Conservation (phyloP, 2,329 filamentous ascomycete genomes). For the Graphium sp. region DNA sequence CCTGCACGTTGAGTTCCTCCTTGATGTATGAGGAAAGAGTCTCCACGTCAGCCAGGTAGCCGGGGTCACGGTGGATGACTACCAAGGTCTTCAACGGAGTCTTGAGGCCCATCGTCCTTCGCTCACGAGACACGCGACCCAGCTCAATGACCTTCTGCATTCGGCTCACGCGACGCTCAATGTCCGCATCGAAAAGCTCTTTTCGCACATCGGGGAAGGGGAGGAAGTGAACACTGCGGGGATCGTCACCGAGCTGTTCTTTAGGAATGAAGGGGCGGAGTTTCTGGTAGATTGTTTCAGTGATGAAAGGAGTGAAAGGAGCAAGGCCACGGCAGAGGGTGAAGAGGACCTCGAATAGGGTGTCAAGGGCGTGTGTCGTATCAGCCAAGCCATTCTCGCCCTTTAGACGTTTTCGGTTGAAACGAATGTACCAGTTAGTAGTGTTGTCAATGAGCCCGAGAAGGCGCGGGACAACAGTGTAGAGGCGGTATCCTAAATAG, state of each 20-base stretch:
- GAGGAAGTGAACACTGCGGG: conserved; percentile 73
- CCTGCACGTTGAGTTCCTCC: conserved; percentile 72
- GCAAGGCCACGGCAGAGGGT: conserved; percentile 67
- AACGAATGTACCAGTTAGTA: conserved; percentile 86
- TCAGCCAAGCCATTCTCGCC: conserved; percentile 63
- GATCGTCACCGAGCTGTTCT: conserved; percentile 65
- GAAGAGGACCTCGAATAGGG: conserved; percentile 75
- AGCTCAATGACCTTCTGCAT: conserved; percentile 89
- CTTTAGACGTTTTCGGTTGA: conserved; percentile 74
- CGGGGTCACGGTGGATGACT: conserved; percentile 65
- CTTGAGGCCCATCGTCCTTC: conserved; percentile 62
- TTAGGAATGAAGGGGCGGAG: conserved; percentile 62
- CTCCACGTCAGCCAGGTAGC: conserved; percentile 58
- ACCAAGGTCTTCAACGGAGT: conserved; percentile 70
- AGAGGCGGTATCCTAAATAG: conserved; percentile 44
- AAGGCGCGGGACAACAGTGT: conserved; percentile 69
- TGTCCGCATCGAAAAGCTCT: conserved; percentile 63
- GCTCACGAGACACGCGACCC: conserved; percentile 62
- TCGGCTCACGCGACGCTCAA: conserved; percentile 62
- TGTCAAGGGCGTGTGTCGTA: conserved; percentile 70
- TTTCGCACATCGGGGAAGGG: conserved; percentile 66
- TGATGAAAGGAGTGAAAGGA: conserved; percentile 80
- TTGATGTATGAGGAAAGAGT: conserved; percentile 66
- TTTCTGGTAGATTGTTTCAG: conserved; percentile 72
- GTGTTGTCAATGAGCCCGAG: conserved; percentile 68